Evolutionary conservation across 345 rosid genomes (phyloP).

Genomic region (Camelina hispida): DNA sequence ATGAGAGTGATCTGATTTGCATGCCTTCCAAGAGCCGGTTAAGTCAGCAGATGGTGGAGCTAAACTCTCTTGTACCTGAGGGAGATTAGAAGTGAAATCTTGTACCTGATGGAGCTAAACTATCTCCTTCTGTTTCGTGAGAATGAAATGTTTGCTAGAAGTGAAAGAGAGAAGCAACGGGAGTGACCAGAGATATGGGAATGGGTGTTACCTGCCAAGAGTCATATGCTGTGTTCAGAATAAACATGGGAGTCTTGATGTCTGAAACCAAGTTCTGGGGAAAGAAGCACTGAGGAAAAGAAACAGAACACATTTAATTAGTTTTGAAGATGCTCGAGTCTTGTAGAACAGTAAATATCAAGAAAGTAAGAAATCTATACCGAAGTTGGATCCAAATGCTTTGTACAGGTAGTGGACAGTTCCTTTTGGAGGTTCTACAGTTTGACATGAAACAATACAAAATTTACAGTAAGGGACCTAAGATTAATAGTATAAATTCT

Average conservation of each 20-base stretch:
- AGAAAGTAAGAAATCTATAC: slow-evolving; percentile 41
- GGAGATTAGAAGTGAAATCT: slow-evolving; percentile 22
- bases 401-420: slow-evolving; percentile 67
- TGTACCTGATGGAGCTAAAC: slow-evolving; percentile 52
- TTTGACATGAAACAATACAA: slow-evolving; percentile 4
- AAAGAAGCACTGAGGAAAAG: slow-evolving; percentile 70
- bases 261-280: slow-evolving; percentile 68
- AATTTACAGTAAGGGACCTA: slow-evolving; percentile 10
- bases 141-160: background rate
- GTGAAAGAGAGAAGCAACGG: slow-evolving; percentile 25
- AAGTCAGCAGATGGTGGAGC: slow-evolving; percentile 70
- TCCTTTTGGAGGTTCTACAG: slow-evolving; percentile 61
- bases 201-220: slow-evolving; percentile 69
- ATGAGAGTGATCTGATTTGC: slow-evolving; percentile 57
- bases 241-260: slow-evolving; percentile 69
- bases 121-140: background rate
- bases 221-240: slow-evolving; percentile 79
- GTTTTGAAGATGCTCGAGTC: background rate
- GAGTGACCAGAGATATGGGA: slow-evolving; percentile 1
- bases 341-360: background rate
- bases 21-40: slow-evolving; percentile 61
- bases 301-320: slow-evolving; percentile 1
- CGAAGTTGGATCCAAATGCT: slow-evolving; percentile 74
- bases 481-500: background rate
- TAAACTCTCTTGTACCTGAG: slow-evolving; percentile 67